Conservation (phyloP, 306 rosid species). For the Fragaria vesca region DNA sequence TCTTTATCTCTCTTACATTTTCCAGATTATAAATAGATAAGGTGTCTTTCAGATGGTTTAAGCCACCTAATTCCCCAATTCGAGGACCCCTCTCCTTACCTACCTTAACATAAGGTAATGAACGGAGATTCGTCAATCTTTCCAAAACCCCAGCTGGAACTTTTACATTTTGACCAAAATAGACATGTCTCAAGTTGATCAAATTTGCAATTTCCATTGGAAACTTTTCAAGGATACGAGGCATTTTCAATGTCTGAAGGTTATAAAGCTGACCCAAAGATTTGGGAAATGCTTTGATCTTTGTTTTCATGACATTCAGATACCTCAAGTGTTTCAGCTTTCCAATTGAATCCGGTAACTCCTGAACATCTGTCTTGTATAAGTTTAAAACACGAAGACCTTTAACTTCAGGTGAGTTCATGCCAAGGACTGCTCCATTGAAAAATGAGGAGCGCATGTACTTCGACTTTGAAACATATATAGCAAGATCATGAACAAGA, state of each 20-base stretch:
- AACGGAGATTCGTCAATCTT: background rate
- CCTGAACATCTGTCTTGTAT: background rate
- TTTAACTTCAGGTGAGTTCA: background rate
- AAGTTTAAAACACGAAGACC: background rate
- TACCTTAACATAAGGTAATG: background rate
- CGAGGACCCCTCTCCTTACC: background rate
- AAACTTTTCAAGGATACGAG: background rate
- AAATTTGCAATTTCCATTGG: background rate
- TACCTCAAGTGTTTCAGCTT: slow-evolving; percentile 2
- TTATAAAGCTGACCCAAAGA: background rate
- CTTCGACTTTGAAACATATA: background rate
- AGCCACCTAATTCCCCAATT: background rate
- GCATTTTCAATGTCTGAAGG: background rate
- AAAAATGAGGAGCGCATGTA: background rate
- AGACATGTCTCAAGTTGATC: slow-evolving; percentile 11
- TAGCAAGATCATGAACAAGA: slow-evolving; percentile 1
- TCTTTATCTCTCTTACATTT: background rate
- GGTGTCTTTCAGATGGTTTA: background rate
- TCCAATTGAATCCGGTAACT: background rate
- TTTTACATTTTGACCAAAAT: background rate
- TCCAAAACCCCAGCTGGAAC: background rate
- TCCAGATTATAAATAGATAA: background rate
- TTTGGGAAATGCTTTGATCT: background rate
- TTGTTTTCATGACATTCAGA: background rate
- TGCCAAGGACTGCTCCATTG: background rate